Conservation (phyloP, 2,329 filamentous ascomycete genomes). For the Colletotrichum limetticola region DNA sequence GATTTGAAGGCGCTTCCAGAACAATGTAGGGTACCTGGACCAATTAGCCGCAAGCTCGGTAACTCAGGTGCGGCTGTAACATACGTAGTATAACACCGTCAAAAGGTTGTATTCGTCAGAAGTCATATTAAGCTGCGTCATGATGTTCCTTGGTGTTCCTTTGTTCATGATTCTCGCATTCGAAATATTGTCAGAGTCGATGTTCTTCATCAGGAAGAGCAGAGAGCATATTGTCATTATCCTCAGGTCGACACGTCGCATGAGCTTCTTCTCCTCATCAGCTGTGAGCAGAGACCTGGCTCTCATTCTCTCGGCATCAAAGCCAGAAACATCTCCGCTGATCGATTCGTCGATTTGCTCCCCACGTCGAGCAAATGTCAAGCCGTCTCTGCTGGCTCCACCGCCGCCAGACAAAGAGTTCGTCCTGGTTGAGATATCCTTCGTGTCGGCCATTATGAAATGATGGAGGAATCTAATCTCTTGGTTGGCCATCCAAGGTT, state of each 20-base stretch:
- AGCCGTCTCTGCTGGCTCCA: slow-evolving; percentile 10
- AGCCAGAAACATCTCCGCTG: slow-evolving; percentile 41
- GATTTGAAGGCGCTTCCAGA: slow-evolving; percentile 52
- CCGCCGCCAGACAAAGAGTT: not conserved
- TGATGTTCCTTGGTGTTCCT: slow-evolving; percentile 52
- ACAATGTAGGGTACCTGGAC: slow-evolving; percentile 50
- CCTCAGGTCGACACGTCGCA: slow-evolving; percentile 40
- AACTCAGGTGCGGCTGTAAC: slow-evolving; percentile 39
- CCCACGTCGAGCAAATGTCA: slow-evolving; percentile 37
- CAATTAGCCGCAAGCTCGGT: not conserved
- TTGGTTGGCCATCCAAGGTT: not conserved
- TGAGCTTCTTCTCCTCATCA: slow-evolving; percentile 39
- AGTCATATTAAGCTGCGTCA: slow-evolving; percentile 51
- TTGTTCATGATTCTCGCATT: slow-evolving; percentile 53
- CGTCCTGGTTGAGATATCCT: not conserved
- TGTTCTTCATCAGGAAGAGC: slow-evolving; percentile 53
- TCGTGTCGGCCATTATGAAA: not conserved
- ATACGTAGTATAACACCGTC: slow-evolving; percentile 49
- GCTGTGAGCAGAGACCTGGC: slow-evolving; percentile 39
- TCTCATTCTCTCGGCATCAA: slow-evolving; percentile 49
- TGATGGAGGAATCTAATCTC: not conserved
- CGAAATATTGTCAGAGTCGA: slow-evolving; percentile 52
- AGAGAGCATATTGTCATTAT: slow-evolving; percentile 46
- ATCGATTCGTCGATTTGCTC: slow-evolving; percentile 36
- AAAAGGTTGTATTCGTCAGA: slow-evolving; percentile 53